These are phyloP conservation scores for Sonneratia alba DNA, from an alignment of 345 rosid genomes.

Conservation along the genomic window DNA sequence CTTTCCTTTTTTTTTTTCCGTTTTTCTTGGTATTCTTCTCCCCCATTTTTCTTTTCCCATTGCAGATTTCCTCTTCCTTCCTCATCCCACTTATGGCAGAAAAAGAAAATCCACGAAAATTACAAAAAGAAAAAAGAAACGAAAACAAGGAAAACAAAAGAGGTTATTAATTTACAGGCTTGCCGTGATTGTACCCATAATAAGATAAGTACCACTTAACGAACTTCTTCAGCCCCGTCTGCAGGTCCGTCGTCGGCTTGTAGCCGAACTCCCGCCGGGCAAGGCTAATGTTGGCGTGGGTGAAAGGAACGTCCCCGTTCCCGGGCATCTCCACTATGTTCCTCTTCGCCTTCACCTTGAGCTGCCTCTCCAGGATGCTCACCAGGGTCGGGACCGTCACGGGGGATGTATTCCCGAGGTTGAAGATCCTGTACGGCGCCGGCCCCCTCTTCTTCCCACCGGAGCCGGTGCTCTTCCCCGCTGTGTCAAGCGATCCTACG, in stretches of 20 bases:
- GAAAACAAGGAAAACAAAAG: not conserved
- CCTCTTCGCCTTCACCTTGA: slow-evolving; percentile 28
- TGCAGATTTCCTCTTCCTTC: not conserved
- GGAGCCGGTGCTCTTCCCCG: slow-evolving; percentile 28
- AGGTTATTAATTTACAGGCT: slow-evolving; percentile 13
- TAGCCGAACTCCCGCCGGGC: slow-evolving; percentile 24
- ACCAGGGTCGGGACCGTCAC: slow-evolving; percentile 30
- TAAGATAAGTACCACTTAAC: slow-evolving; percentile 29
- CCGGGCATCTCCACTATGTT: slow-evolving; percentile 26
- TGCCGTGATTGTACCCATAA: slow-evolving; percentile 24
- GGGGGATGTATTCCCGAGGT: slow-evolving; percentile 30
- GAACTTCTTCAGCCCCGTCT: slow-evolving; percentile 27
- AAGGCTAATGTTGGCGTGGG: slow-evolving; percentile 26
- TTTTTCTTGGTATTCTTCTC: not conserved
- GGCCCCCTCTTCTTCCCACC: slow-evolving; percentile 28
- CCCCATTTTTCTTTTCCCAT: not conserved
- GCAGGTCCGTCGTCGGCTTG: slow-evolving; percentile 27
- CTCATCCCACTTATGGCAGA: not conserved
- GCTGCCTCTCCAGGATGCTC: slow-evolving; percentile 23
- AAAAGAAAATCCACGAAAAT: not conserved
- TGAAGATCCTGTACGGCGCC: slow-evolving; percentile 26
- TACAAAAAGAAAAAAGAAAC: not conserved
- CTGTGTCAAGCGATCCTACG: slow-evolving; percentile 22
- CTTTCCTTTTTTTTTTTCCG: not conserved
- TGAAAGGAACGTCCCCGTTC: slow-evolving; percentile 34